Conservation (phyloP, 441 rosid genomes). For the Arabidopsis lyrata region DNA sequence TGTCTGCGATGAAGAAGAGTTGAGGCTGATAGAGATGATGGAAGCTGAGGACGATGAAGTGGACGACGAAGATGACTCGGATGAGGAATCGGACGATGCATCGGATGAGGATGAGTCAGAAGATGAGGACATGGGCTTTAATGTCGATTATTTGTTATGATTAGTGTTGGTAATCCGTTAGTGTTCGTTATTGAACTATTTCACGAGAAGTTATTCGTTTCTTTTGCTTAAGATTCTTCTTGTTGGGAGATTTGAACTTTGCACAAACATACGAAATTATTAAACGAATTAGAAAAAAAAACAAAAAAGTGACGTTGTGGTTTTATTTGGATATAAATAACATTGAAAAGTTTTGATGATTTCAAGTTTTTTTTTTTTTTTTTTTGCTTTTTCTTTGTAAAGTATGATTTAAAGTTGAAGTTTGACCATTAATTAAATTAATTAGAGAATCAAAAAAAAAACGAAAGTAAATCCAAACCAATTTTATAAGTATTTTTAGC, state of each 20-base stretch:
- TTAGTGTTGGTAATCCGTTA: neutral
- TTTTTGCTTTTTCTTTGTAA: too few species aligned
- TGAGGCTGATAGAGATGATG: slow-evolving; percentile 40
- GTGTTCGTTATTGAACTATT: neutral
- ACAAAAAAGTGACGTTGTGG: neutral
- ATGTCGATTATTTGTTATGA: neutral
- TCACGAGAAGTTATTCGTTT: neutral
- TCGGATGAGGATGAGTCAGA: neutral
- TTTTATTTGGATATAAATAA: neutral
- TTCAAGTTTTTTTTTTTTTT: too few species aligned
- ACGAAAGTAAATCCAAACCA: too few species aligned
- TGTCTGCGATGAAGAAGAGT: slow-evolving; percentile 21
- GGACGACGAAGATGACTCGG: neutral
- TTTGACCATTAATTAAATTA: too few species aligned
- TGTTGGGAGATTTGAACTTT: neutral
- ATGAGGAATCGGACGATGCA: slow-evolving; percentile 9
- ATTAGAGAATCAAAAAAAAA: too few species aligned
- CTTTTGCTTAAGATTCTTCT: neutral
- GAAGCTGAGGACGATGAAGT: slow-evolving; percentile 25
- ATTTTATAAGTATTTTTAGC: too few species aligned
- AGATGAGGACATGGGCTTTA: neutral
- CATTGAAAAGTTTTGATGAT: too few species aligned
- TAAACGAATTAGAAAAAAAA: neutral
- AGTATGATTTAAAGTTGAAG: too few species aligned
- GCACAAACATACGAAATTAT: neutral